A percentile compares a stretch with the other conserved stretches of the same genome.
phyloP scores from a whole-genome alignment of 306 rosid genomes.

The Albizia julibrissin region DNA sequence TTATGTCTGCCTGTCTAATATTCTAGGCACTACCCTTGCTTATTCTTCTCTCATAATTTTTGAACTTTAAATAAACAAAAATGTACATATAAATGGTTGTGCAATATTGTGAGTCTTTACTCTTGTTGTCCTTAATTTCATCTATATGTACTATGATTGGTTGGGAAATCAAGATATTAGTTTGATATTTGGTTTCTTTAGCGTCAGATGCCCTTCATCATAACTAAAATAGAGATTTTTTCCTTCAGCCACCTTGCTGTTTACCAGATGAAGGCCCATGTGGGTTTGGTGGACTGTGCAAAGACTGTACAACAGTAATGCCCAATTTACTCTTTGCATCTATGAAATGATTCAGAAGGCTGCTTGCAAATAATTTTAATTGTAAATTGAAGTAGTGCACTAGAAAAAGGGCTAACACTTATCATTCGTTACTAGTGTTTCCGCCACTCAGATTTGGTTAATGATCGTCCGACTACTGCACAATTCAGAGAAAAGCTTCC shows the following conservation, averaged over 20 bases:
- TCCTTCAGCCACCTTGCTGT: conserved; percentile 90
- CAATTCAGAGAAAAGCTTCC: conserved; percentile 97
- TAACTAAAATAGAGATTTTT: conserved; percentile 38
- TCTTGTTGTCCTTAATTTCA: conserved; percentile 17
- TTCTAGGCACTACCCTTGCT: conserved; percentile 1
- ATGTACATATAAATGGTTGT: not conserved
- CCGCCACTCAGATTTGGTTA: conserved; percentile 87
- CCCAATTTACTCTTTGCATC: conserved; percentile 29
- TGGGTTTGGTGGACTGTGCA: conserved; percentile 84
- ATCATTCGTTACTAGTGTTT: conserved; percentile 72
- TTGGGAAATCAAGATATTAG: conserved; percentile 16
- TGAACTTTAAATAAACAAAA: conserved; percentile 23
- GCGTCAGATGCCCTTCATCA: conserved; percentile 20
- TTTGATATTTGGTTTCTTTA: conserved; percentile 32
- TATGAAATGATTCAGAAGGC: conserved; percentile 28
- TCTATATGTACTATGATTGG: conserved; percentile 19
- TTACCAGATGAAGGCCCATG: conserved; percentile 81
- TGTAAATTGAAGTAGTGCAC: conserved; percentile 25
- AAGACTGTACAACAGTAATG: conserved; percentile 93
- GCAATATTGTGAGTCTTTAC: conserved; percentile 20
- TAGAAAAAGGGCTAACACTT: conserved; percentile 41
- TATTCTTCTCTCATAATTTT: conserved; percentile 26
- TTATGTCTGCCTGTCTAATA: conserved; percentile 16
- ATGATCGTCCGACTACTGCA: conserved; percentile 87
- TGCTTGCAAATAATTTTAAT: conserved; percentile 10